Evolutionary conservation across 192 early-diverging fungal species (phyloP).

Genomic region (Umbelopsis sp.): DNA sequence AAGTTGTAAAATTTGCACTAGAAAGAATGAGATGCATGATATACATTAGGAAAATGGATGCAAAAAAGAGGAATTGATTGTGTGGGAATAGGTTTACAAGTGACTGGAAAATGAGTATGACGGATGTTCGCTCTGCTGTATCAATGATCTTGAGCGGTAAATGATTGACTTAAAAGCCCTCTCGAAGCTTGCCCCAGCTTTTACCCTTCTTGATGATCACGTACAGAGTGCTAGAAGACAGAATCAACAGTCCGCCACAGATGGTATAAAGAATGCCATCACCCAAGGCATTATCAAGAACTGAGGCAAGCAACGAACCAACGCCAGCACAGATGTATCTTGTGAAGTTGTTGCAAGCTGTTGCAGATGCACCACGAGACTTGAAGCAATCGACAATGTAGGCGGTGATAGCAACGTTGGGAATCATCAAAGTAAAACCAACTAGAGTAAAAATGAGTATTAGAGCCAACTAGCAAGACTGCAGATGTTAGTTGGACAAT

Average conservation of each 20-base stretch:
- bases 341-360: slow-evolving; percentile 40
- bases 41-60: no score
- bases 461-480: neutral
- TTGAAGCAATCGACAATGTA: slow-evolving; percentile 45
- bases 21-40: no score
- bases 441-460: slow-evolving; percentile 26
- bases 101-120: neutral
- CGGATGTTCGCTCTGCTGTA: neutral
- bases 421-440: slow-evolving; percentile 31
- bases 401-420: slow-evolving; percentile 32
- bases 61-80: neutral
- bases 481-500: neutral
- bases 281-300: slow-evolving; percentile 26
- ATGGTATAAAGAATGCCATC: slow-evolving; percentile 39
- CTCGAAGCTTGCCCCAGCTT: slow-evolving; percentile 19
- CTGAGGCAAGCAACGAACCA: slow-evolving; percentile 38
- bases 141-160: neutral
- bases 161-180: neutral
- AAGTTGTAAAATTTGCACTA: no score
- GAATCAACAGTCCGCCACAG: neutral
- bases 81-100: neutral
- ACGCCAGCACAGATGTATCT: slow-evolving; percentile 38
- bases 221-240: neutral
- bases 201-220: slow-evolving; percentile 17
- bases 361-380: slow-evolving; percentile 35